Base-by-base conservation (phyloP, 2,329 filamentous ascomycete species). In the Pseudogymnoascus sp. region DNA sequence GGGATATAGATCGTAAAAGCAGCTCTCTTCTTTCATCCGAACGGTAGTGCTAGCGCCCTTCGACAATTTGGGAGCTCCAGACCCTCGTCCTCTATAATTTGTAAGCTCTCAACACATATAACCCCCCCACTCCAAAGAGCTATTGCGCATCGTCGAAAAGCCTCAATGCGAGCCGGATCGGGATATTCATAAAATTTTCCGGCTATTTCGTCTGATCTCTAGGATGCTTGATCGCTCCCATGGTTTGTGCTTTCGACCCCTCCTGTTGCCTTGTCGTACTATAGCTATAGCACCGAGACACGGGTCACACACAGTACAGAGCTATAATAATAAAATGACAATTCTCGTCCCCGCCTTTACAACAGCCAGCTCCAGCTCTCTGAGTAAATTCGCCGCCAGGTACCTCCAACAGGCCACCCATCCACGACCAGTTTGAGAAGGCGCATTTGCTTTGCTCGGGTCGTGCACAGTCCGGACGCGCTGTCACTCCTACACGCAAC, bases 11-110 rank as follows among this genome's bases (percentile, higher is more conserved):
- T 19, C 16, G 38, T n/a, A 10, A 7, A 28, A 16, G 24, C 43
- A 50, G 28, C 50, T 56, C 50, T 33, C n/a, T 56, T 56, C 50
- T 56, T 53, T 56, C 26, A 56, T 56, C 50, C 28, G 50, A 22
- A 33, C 50, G 26, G 50, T 5, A 56, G 26, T 56, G 28, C 50
- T 56, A 56, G 50, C 50, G 50, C 7, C 26, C 12, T 19, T 56
- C 50, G n/a, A 56, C 22, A 56, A 56, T 12, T 56, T n/a, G 28
- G 46, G 16, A 56, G 50, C 50, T 56, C 26, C n/a, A 33, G 46
- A 50, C 24, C 43, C 24, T 53, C 43, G 43, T 11, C 43, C 43
- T n/a, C 24, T 53, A 53, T 53, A 53, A 53, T 53, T 53, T 31
- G 26, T 19, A 53, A 53, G 26, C 46, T 53, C 22, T 26, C 46